Conservation (phyloP, 768 basidiomycete genomes). For the Lactarius trivialis region DNA sequence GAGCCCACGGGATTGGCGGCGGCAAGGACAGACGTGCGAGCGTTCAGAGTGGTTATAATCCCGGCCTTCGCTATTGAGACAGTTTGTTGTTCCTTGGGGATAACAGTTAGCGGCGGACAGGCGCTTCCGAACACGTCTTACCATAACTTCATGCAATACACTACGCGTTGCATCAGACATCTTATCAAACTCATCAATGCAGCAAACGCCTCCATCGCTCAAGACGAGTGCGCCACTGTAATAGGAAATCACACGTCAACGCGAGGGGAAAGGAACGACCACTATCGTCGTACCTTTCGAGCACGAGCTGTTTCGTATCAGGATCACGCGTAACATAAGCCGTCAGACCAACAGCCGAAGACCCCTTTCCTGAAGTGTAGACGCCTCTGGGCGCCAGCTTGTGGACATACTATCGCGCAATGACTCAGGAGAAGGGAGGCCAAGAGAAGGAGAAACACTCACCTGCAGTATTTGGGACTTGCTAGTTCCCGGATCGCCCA, state of each 20-base stretch:
- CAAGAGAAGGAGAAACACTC: slow-evolving; percentile 22
- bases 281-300: slow-evolving; percentile 68
- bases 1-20: slow-evolving; percentile 97
- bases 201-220: slow-evolving; percentile 95
- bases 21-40: slow-evolving; percentile 94
- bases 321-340: slow-evolving; percentile 98
- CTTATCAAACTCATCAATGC: slow-evolving; percentile 99
- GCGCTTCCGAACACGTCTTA: slow-evolving; percentile 30
- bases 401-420: slow-evolving; percentile 76
- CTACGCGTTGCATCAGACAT: slow-evolving; percentile 98
- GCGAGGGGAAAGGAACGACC: neutral
- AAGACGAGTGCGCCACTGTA: slow-evolving; percentile 85
- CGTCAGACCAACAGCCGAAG: slow-evolving; percentile 96
- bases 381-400: slow-evolving; percentile 98
- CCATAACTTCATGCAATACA: slow-evolving; percentile 99
- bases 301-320: slow-evolving; percentile 94
- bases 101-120: neutral
- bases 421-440: slow-evolving; percentile 6
- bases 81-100: slow-evolving; percentile 90
- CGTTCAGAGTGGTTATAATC: slow-evolving; percentile 97
- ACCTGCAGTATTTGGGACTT: slow-evolving; percentile 95
- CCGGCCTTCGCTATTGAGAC: slow-evolving; percentile 99
- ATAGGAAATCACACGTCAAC: neutral
- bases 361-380: slow-evolving; percentile 96
- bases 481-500: slow-evolving; percentile 95